phyloP scores from a whole-genome alignment of 257 asterid genomes.

The Echium plantagineum region DNA sequence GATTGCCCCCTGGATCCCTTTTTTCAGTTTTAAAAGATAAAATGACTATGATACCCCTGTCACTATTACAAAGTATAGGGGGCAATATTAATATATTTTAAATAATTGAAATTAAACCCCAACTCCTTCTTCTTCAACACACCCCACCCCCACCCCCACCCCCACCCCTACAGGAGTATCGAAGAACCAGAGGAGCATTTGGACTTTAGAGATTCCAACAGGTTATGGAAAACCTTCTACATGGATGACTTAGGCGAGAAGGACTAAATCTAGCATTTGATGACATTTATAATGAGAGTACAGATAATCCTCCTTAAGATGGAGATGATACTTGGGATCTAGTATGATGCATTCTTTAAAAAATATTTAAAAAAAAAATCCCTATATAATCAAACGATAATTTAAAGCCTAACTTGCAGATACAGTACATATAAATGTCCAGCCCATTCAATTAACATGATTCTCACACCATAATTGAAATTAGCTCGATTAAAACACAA shows the following conservation, averaged over 20 bases:
- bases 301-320: conserved; percentile 17
- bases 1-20: too few species aligned
- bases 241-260: conserved; percentile 58
- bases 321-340: conserved; percentile 28
- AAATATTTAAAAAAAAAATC: too few species aligned
- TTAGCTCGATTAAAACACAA: background rate
- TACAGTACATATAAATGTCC: too few species aligned
- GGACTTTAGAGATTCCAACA: conserved; percentile 35
- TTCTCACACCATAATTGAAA: background rate
- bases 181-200: conserved; percentile 33
- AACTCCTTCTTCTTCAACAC: too few species aligned
- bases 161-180: conserved; percentile 30
- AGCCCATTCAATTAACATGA: background rate
- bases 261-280: conserved; percentile 64
- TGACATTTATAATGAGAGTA: conserved; percentile 42
- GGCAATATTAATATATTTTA: too few species aligned
- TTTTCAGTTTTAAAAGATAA: too few species aligned
- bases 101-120: too few species aligned
- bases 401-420: background rate
- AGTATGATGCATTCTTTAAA: conserved; percentile 28
- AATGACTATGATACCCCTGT: too few species aligned
- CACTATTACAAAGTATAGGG: too few species aligned
- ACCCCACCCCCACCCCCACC: too few species aligned
- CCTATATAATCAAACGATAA: background rate
- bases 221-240: conserved; percentile 46